A percentile compares a stretch with the other conserved stretches of the same genome.
Evolutionary conservation across 2,329 filamentous ascomycete genomes (phyloP).

Genomic region (Coniochaeta sp.): DNA sequence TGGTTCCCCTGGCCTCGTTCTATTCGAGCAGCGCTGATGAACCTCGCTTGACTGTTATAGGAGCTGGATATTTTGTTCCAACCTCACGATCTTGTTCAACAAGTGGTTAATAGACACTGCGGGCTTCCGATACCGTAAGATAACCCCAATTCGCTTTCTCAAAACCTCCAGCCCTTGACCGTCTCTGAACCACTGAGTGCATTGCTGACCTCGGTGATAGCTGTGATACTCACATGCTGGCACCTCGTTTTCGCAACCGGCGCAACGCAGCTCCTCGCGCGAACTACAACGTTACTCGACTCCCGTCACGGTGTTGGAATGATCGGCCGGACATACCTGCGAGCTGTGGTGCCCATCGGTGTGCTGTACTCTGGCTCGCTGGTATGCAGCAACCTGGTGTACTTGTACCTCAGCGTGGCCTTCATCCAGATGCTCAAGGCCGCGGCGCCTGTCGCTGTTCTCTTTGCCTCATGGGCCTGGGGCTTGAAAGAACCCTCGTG

Average conservation of each 20-base stretch:
- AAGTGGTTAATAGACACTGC: no score
- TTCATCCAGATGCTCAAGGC: constrained; percentile 98
- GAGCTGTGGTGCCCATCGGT: constrained; percentile 87
- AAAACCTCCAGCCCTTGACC: no score
- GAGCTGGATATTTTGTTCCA: no score
- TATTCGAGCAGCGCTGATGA: no score
- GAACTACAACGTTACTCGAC: constrained; percentile 81
- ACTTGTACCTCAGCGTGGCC: constrained; percentile 85
- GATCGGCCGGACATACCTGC: constrained; percentile 84
- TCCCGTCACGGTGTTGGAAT: constrained; percentile 92
- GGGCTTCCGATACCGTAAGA: no score
- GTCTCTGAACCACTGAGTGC: no score
- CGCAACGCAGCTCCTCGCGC: constrained; percentile 85
- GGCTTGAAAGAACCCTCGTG: constrained; percentile 40
- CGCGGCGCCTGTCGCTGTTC: constrained; percentile 58
- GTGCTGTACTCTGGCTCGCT: constrained; percentile 88
- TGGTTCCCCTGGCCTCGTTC: no score
- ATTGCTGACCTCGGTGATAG: no score
- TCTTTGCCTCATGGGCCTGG: constrained; percentile 58
- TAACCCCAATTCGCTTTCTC: no score
- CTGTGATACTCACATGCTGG: constrained; percentile 84
- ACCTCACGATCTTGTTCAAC: no score
- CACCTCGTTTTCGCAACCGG: constrained; percentile 85
- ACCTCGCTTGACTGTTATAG: no score
- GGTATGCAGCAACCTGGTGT: constrained; percentile 91